Conservation (phyloP, 495 filamentous ascomycete genomes). For the Aspergillus affinis region DNA sequence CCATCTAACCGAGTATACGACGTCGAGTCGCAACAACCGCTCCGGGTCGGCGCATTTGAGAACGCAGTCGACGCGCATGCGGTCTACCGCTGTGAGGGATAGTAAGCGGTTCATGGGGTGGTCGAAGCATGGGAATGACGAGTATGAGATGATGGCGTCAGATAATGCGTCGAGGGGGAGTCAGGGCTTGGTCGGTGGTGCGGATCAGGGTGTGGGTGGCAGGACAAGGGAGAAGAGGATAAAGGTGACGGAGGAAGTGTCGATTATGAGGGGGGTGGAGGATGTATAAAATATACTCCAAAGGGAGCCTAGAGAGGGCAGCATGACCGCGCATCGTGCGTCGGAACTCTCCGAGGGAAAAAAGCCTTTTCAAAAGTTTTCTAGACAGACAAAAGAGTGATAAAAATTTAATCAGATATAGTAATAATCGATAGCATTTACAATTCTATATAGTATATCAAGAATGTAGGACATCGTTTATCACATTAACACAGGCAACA, state of each 20-base stretch:
- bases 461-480: slow-evolving; percentile 27
- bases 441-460: background rate
- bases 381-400: no score
- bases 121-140: slow-evolving; percentile 22
- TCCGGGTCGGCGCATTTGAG: slow-evolving; percentile 13
- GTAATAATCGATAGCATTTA: no score
- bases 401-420: no score
- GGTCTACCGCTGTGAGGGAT: slow-evolving; percentile 16
- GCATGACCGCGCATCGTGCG: no score
- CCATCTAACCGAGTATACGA: slow-evolving; percentile 26
- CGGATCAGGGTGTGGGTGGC: no score
- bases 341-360: no score
- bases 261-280: background rate
- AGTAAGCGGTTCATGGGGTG: slow-evolving; percentile 28
- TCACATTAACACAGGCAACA: slow-evolving; percentile 24
- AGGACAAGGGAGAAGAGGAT: background rate
- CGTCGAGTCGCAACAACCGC: slow-evolving; percentile 23
- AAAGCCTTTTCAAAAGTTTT: no score
- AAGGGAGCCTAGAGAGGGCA: no score
- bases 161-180: slow-evolving; percentile 8
- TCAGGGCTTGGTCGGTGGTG: background rate
- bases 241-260: background rate
- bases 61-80: slow-evolving; percentile 23
- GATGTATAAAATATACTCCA: background rate
- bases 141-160: slow-evolving; percentile 35